Base-by-base conservation (phyloP, 176 grass and related monocot species). In the Carex scoparia region DNA sequence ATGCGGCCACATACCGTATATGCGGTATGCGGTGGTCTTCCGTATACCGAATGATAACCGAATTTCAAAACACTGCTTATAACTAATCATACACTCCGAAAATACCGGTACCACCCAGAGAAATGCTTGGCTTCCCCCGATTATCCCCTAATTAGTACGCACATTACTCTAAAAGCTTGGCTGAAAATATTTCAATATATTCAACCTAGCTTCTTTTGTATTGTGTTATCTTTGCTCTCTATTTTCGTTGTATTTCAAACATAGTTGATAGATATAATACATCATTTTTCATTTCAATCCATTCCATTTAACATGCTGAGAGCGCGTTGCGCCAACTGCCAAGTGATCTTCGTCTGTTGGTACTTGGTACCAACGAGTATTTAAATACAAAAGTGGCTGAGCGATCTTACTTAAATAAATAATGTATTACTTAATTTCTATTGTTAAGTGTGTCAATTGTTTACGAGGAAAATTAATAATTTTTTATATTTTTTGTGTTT, bases 11-110 rank as follows among this genome's bases (percentile, higher is more conserved):
- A n/a, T n/a, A n/a, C n/a, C n/a, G n/a, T n/a, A n/a, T n/a, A n/a
- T n/a, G n/a, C n/a, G n/a, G n/a, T n/a, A n/a, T n/a, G n/a, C n/a
- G n/a, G n/a, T n/a, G n/a, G n/a, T n/a, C n/a, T n/a, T n/a, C n/a
- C n/a, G n/a, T n/a, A n/a, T n/a, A n/a, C n/a, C n/a, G n/a, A n/a
- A n/a, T n/a, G n/a, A n/a, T n/a, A n/a, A n/a, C n/a, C n/a, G n/a
- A n/a, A n/a, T n/a, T n/a, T n/a, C n/a, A n/a, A n/a, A n/a, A n/a
- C n/a, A n/a, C n/a, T n/a, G n/a, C n/a, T n/a, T n/a, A n/a, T 48
- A 65, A 33, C 16, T 82, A 65, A 64, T 81, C 37, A 82, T 48
- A 61, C 60, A 28, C 37, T 80, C 60, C 80, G 35, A 65, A 65
- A 64, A 65, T 66, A 81, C 35, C 42, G 59, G 6, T 38, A 14